Base-by-base conservation (phyloP, 129 eudicot species). In the Pulicaria dysenterica region DNA sequence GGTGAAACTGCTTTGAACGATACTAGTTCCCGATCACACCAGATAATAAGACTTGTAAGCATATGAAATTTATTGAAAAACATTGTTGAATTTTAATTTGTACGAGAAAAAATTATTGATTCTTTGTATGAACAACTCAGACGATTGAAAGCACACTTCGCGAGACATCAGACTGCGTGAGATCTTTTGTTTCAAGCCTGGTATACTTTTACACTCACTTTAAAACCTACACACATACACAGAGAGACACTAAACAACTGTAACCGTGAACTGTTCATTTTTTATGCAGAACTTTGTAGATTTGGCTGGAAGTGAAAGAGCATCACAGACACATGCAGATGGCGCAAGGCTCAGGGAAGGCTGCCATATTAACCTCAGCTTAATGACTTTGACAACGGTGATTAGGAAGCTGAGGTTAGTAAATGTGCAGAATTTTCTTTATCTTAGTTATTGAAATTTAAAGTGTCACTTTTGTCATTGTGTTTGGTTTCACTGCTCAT, bases 1-100 rank as follows among this genome's bases (percentile, higher is more conserved):
- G 99, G 99, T 42, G 99, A 95, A 80, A 95, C 99, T 54, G 94
- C 97, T 40, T 82, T 95, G 4, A 95, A 95, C 41, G 99, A 95
- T 73, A 83, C 84, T 16, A 95, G 99, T 79, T 95, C 99, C 24
- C 80, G 99, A 57, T 95, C 99, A 39, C 99, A 95, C 81, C 99
- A 95, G 81, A 95, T 95, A 69, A 94, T 94, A 79, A 90, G 94
- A 79, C 85, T 94, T 91, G 99, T 90, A n/a, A 75, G 86, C 70
- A 62, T 36, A 62, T 19, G 17, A 12, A 37, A 6, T 60, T 41
- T 19, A 37, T 60, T 47, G 15, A 5, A 9, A 74, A 54, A 51
- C 43, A 73, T 62, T 81, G 50, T 54, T 69, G 69, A 49, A 60
- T 16, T 37, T 59, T 43, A 36, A 13, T 64, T 12, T n/a, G 24